Percentiles rank a stretch among this genome's conserved stretches.
phyloP scores from a whole-genome alignment of 1,139 yeast species.

The Geotrichum klebahnii region DNA sequence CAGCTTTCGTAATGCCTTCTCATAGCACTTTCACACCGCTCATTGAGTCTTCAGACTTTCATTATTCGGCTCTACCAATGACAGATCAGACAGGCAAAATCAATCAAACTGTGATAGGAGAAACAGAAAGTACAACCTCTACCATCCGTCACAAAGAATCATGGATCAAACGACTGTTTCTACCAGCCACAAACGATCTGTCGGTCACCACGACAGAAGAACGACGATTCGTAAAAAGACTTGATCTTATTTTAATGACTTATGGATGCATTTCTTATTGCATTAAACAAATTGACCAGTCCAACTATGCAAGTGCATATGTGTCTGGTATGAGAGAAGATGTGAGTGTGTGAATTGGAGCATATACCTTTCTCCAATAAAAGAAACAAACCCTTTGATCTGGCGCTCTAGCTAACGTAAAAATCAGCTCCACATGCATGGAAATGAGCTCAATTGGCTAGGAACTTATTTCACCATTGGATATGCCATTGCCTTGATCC shows the following conservation, averaged over 20 bases:
- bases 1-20: background rate
- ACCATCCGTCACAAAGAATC: too few relatives aligned
- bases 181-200: conserved; percentile 2
- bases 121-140: background rate
- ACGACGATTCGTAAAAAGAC: conserved; percentile 6
- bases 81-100: background rate
- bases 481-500: conserved; percentile 52
- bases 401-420: too few relatives aligned
- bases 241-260: conserved; percentile 12
- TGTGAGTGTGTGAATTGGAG: conserved; percentile 8
- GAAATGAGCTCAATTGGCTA: conserved; percentile 54
- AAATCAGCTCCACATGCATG: conserved; percentile 46
- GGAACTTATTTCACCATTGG: conserved; percentile 50
- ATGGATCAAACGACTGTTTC: conserved; percentile 6
- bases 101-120: background rate
- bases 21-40: background rate
- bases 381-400: too few relatives aligned
- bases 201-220: conserved; percentile 1
- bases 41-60: background rate
- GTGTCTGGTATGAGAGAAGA: conserved; percentile 61
- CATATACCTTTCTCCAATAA: background rate
- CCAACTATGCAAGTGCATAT: conserved; percentile 46
- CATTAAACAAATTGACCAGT: conserved; percentile 33
- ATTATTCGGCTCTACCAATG: background rate
- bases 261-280: conserved; percentile 12